These are phyloP conservation scores for Aureobasidium leucospermi DNA, from an alignment of 2,329 filamentous ascomycete genomes.

Conservation along the genomic window DNA sequence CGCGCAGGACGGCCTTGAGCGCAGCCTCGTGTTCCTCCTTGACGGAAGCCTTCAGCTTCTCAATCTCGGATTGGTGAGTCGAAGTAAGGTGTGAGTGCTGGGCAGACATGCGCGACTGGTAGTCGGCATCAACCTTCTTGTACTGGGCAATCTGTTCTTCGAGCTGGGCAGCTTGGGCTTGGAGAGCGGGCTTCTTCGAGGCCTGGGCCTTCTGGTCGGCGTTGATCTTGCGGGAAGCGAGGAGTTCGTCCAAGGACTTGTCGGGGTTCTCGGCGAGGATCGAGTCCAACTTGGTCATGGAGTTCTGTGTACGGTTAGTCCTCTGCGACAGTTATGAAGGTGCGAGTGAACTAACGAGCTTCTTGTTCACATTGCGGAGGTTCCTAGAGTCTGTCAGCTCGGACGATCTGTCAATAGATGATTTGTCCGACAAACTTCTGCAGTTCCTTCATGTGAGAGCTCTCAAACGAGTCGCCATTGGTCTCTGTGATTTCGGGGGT, in stretches of 20 bases:
- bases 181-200: slow-evolving; percentile 67
- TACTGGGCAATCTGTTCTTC: slow-evolving; percentile 69
- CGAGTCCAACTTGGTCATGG: slow-evolving; percentile 64
- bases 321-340: neutral
- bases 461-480: slow-evolving; percentile 63
- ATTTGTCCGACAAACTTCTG: slow-evolving; percentile 62
- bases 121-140: slow-evolving; percentile 69
- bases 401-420: neutral
- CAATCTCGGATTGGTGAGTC: slow-evolving; percentile 50
- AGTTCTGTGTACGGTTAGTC: slow-evolving; percentile 42
- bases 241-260: slow-evolving; percentile 66
- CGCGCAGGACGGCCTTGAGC: slow-evolving; percentile 44
- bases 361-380: slow-evolving; percentile 89
- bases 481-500: slow-evolving; percentile 25
- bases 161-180: slow-evolving; percentile 59
- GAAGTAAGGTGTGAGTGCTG: slow-evolving; percentile 51
- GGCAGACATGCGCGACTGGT: slow-evolving; percentile 52
- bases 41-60: slow-evolving; percentile 47
- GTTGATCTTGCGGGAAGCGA: slow-evolving; percentile 67
- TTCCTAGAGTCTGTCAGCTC: slow-evolving; percentile 49
- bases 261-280: slow-evolving; percentile 62
- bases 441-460: slow-evolving; percentile 75
- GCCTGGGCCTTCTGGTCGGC: slow-evolving; percentile 70
- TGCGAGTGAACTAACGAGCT: slow-evolving; percentile 59
- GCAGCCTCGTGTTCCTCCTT: slow-evolving; percentile 46